Base-by-base conservation (phyloP, 2,329 filamentous ascomycete genomes). In the Dactylellina parvicollis region DNA sequence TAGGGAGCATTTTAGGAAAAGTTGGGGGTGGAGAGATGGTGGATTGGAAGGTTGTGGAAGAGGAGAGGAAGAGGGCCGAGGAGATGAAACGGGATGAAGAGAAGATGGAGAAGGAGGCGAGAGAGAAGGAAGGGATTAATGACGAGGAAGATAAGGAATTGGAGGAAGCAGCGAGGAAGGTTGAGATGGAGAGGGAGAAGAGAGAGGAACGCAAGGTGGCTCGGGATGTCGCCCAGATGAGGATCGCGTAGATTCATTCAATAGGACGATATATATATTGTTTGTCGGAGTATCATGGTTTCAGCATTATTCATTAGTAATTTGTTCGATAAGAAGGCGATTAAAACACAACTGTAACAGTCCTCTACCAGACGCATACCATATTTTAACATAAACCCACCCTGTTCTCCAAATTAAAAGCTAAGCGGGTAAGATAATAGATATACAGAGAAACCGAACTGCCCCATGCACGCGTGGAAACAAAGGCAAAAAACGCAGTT, bases 1-100 rank as follows among this genome's bases (percentile, higher is more conserved):
- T 89, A 7, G 89, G 89, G 14, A 84, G 82, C 44, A 88, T 93
- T 69, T 82, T 95, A 28, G 84, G 85, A 72, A 86, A 86, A 46
- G 85, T 92, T 56, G 86, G 87, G 1, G 89, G 90, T 82, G 90
- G 92, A 77, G 87, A 90, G 77, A 80, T 91, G 57, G 83, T 79
- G 7, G 82, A 84, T 75, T 80, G 80, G 67, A 79, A 81, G 55
- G 80, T 80, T 3, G 78, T 84, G 81, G 72, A 81, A 81, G 64
- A 78, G 79, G 38, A 79, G 50, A 75, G 46, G 60, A 34, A 49
- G 30, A 69, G 59, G 66, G 66, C 64, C 1, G 66, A 73, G 24
- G 65, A 64, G 38, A 54, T 74, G 65, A 75, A 56, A 50, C 55
- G 55, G 54, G 47, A 46, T 47, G 69, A 62, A 62, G 42, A 59